Conservation (phyloP, 2,329 filamentous ascomycete genomes). For the Raffaelea ambrosiae region DNA sequence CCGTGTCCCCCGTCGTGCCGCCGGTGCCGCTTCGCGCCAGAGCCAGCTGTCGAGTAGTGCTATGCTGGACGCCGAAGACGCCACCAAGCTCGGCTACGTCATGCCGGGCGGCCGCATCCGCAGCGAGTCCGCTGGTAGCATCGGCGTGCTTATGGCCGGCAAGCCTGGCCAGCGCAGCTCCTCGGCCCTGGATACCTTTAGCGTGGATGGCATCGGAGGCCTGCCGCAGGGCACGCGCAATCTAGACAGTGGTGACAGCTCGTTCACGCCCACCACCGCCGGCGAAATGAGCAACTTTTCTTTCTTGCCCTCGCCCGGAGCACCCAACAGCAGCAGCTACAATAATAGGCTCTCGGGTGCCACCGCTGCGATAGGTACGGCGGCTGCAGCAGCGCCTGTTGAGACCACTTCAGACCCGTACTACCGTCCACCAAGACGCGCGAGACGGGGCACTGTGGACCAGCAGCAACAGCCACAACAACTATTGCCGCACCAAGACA, state of each 20-base stretch:
- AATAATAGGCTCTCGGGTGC: background rate
- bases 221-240: constrained; percentile 30
- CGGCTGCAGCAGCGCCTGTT: constrained; percentile 22
- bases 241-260: constrained; percentile 51
- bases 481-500: constrained; percentile 26
- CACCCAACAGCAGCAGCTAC: constrained; percentile 21
- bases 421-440: constrained; percentile 73
- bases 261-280: constrained; percentile 64
- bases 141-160: constrained; percentile 37
- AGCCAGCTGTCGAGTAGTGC: constrained; percentile 77
- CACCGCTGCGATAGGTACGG: background rate
- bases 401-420: constrained; percentile 63
- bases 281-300: constrained; percentile 61
- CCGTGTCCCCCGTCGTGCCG: constrained; percentile 53
- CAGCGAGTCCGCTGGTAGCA: constrained; percentile 54
- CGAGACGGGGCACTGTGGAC: constrained; percentile 30
- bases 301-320: constrained; percentile 52
- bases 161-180: constrained; percentile 40
- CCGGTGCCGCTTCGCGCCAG: constrained; percentile 53
- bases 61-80: constrained; percentile 65
- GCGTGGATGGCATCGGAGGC: constrained; percentile 34
- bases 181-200: constrained; percentile 44
- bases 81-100: constrained; percentile 52
- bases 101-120: constrained; percentile 46
- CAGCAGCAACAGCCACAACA: constrained; percentile 18